Conservation (phyloP, 129 eudicot species). For the Flaveria linearis region DNA sequence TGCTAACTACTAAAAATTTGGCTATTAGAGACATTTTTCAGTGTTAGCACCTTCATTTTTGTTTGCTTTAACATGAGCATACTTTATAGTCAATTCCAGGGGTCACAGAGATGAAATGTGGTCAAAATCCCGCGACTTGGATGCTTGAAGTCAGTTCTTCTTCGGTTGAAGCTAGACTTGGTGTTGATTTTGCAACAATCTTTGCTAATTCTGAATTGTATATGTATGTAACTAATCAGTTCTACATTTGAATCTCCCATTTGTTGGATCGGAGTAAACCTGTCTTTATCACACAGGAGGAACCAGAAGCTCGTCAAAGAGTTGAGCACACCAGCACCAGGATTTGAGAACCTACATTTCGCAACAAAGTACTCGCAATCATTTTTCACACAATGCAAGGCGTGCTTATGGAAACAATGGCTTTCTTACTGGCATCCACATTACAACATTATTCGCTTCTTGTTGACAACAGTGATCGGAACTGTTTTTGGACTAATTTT, state of each 20-base stretch:
- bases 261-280: background rate
- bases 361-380: slow-evolving; percentile 52
- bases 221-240: slow-evolving; percentile 29
- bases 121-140: slow-evolving; percentile 84
- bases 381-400: slow-evolving; percentile 54
- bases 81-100: slow-evolving; percentile 27
- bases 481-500: slow-evolving; percentile 61
- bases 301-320: slow-evolving; percentile 55
- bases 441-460: slow-evolving; percentile 49
- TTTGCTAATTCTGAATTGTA: slow-evolving; percentile 57
- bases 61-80: no score
- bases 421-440: slow-evolving; percentile 58
- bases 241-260: background rate
- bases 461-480: slow-evolving; percentile 50
- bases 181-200: slow-evolving; percentile 56
- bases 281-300: slow-evolving; percentile 26
- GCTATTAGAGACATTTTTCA: background rate
- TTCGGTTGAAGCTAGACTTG: slow-evolving; percentile 47
- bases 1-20: background rate
- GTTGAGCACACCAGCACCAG: slow-evolving; percentile 46
- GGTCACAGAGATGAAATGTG: slow-evolving; percentile 47
- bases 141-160: slow-evolving; percentile 65
- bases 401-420: slow-evolving; percentile 75
- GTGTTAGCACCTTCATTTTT: background rate
- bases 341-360: slow-evolving; percentile 32